phyloP scores from a whole-genome alignment of 768 basidiomycete species.

The Lentinula aciculospora region DNA sequence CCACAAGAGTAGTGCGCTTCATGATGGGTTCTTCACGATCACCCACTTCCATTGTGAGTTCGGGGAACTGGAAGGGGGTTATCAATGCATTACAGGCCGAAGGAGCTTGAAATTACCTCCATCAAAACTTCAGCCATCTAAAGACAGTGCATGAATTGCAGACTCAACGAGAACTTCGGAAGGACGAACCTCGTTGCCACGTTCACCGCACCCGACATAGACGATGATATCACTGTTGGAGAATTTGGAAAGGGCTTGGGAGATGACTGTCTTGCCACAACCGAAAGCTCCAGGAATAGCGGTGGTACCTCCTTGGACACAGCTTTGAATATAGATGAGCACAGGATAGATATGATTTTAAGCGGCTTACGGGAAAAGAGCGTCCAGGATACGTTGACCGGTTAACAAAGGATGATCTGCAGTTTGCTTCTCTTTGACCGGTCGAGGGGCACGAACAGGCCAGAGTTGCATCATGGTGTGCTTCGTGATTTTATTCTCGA shows the following conservation, averaged over 20 bases:
- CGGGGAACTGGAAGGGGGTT: slow-evolving; percentile 56
- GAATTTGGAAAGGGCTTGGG: slow-evolving; percentile 95
- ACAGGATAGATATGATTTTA: neutral
- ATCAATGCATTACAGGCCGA: neutral
- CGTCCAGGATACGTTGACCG: slow-evolving; percentile 95
- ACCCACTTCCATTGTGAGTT: slow-evolving; percentile 87
- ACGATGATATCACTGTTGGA: slow-evolving; percentile 99
- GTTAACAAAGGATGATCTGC: slow-evolving; percentile 90
- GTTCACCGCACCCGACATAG: slow-evolving; percentile 98
- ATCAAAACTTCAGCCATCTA: slow-evolving; percentile 98
- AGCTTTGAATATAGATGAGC: slow-evolving; percentile 34
- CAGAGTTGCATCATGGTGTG: slow-evolving; percentile 98
- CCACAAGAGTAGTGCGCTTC: slow-evolving; percentile 98
- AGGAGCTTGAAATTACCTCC: slow-evolving; percentile 50
- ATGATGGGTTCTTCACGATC: slow-evolving; percentile 98
- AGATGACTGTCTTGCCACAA: slow-evolving; percentile 98
- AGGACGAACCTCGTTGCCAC: slow-evolving; percentile 81
- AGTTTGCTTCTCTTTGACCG: slow-evolving; percentile 91
- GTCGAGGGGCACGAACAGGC: slow-evolving; percentile 97
- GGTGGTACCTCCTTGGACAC: slow-evolving; percentile 93
- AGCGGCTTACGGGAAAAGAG: slow-evolving; percentile 81
- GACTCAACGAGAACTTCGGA: neutral
- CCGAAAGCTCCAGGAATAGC: slow-evolving; percentile 99
- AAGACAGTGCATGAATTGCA: slow-evolving; percentile 7
- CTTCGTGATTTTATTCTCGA: slow-evolving; percentile 88